Percentiles rank a stretch among this genome's conserved stretches.
These are phyloP conservation scores for Colletotrichum musae DNA, from an alignment of 2,329 filamentous ascomycete genomes.

Conservation along the genomic window DNA sequence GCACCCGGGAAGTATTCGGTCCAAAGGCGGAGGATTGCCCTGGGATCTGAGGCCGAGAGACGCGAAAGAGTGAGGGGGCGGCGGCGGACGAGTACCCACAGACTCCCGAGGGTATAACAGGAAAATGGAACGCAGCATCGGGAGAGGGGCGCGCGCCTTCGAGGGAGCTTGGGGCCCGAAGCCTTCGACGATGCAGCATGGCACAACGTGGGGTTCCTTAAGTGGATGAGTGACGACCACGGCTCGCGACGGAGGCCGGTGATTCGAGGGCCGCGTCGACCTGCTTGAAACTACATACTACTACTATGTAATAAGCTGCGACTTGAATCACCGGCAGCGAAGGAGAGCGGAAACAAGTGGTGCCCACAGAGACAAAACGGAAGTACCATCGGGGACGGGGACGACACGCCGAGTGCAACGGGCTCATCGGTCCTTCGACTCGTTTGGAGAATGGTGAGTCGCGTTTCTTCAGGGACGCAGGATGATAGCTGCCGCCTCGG, in stretches of 20 bases:
- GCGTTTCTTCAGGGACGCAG: conserved; percentile 13
- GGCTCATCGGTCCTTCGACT: neutral
- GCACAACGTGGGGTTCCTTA: conserved; percentile 37
- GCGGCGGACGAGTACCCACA: conserved; percentile 34
- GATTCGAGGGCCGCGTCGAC: conserved; percentile 31
- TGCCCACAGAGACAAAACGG: conserved; percentile 21
- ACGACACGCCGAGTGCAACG: neutral
- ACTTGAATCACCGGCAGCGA: neutral
- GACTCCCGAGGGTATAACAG: conserved; percentile 16
- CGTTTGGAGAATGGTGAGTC: neutral
- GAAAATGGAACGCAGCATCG: conserved; percentile 17
- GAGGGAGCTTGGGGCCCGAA: conserved; percentile 32
- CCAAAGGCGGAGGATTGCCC: conserved; percentile 39
- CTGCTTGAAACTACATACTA: neutral
- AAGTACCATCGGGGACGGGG: conserved; percentile 24
- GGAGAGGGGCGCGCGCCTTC: conserved; percentile 25
- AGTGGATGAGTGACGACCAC: conserved; percentile 38
- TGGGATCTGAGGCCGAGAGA: conserved; percentile 31
- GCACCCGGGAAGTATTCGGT: conserved; percentile 31
- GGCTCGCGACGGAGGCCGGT: conserved; percentile 16
- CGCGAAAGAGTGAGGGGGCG: conserved; percentile 13
- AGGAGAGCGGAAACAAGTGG: conserved; percentile 19
- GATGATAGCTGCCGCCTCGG: conserved; percentile 18
- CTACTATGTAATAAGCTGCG: too few relatives aligned
- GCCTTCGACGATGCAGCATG: conserved; percentile 38